Evolutionary conservation across 768 basidiomycete genomes (phyloP).

Genomic region (Xanthoconium purpureum): DNA sequence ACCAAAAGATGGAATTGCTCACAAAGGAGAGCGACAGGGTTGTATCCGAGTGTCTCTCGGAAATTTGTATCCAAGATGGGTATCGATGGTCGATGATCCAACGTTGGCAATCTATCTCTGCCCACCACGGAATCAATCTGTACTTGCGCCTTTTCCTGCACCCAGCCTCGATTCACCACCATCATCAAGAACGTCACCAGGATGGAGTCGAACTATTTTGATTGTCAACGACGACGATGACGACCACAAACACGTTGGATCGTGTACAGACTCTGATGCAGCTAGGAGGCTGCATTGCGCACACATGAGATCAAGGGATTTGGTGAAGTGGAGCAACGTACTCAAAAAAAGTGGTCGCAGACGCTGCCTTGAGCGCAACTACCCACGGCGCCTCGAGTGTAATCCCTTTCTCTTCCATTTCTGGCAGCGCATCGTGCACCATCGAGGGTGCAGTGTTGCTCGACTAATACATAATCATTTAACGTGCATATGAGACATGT

Average conservation of each 20-base stretch:
- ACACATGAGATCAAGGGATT: not conserved
- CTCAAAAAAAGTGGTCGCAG: not conserved
- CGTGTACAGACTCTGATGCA: not conserved
- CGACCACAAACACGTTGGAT: not conserved
- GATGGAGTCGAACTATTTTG: not conserved
- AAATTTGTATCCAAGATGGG: slow-evolving; percentile 10
- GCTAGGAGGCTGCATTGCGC: not conserved
- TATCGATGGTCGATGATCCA: slow-evolving; percentile 6
- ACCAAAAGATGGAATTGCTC: not conserved
- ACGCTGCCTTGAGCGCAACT: not conserved
- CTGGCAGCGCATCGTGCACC: not conserved
- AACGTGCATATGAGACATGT: too few species aligned
- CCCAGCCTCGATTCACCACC: slow-evolving; percentile 1
- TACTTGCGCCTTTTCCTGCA: slow-evolving; percentile 2
- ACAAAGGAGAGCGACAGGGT: slow-evolving; percentile 2
- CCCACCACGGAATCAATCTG: slow-evolving; percentile 10
- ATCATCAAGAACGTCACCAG: slow-evolving; percentile 13
- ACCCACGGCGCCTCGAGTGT: not conserved
- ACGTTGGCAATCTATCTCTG: not conserved
- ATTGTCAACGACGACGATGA: not conserved
- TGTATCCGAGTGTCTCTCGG: not conserved
- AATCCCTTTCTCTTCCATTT: not conserved
- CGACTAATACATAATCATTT: too few species aligned
- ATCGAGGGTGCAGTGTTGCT: not conserved
- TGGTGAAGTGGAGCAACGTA: not conserved